phyloP scores from a whole-genome alignment of 352 stramenopile species.

The Phytopythium montanum region DNA sequence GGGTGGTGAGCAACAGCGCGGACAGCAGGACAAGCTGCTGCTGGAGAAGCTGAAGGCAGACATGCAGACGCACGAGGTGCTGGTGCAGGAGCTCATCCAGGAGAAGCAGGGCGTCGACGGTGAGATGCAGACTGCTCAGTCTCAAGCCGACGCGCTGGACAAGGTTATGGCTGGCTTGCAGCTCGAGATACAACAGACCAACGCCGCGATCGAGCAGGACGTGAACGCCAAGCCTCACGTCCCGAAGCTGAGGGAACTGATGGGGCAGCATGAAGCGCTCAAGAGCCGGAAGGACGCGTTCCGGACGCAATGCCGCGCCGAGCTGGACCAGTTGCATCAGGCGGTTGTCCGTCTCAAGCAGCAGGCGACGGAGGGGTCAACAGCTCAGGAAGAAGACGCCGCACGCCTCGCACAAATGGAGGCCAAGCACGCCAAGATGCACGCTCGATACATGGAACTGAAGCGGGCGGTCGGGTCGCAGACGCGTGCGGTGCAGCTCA shows the following conservation, averaged over 20 bases:
- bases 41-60: constrained; percentile 17
- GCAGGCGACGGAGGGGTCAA: constrained; percentile 26
- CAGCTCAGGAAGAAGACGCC: constrained; percentile 41
- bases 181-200: constrained; percentile 31
- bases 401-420: constrained; percentile 52
- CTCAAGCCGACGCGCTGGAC: constrained; percentile 20
- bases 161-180: constrained; percentile 33
- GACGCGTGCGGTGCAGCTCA: constrained; percentile 49
- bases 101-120: constrained; percentile 36
- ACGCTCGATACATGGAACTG: constrained; percentile 65
- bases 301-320: constrained; percentile 34
- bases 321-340: constrained; percentile 34
- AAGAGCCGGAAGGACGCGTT: constrained; percentile 50
- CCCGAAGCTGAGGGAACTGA: constrained; percentile 24
- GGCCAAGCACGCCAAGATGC: constrained; percentile 64
- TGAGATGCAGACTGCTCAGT: constrained; percentile 22
- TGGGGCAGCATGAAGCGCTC: constrained; percentile 48
- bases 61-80: constrained; percentile 28
- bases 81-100: constrained; percentile 39
- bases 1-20: constrained; percentile 2
- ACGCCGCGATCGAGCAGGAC: constrained; percentile 28
- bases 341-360: constrained; percentile 39
- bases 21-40: constrained; percentile 8
- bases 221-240: constrained; percentile 21
- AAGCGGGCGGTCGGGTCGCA: constrained; percentile 50